These are phyloP conservation scores for Saccharomyces hybrid DNA, from an alignment of 1,139 yeast species.

Conservation along the genomic window DNA sequence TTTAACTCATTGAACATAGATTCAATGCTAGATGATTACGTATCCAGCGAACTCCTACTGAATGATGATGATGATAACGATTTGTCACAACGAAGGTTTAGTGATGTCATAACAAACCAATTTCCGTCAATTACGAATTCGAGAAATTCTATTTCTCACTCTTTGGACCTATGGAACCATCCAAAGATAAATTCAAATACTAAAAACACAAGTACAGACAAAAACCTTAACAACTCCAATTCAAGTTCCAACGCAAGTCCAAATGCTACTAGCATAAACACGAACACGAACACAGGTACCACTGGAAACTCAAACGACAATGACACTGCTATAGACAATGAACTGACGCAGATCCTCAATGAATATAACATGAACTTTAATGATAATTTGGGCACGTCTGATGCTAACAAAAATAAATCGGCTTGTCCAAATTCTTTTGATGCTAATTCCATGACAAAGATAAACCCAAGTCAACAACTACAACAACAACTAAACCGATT, in stretches of 20 bases:
- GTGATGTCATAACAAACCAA: constrained; percentile 18
- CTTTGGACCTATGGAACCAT: constrained; percentile 26
- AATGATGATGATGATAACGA: not conserved
- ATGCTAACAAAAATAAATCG: not conserved
- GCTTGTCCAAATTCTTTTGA: not conserved
- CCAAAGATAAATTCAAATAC: constrained; percentile 7
- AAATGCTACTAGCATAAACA: not conserved
- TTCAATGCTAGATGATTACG: constrained; percentile 16
- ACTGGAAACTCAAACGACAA: not conserved
- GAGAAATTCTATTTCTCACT: constrained; percentile 29
- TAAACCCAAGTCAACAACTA: not conserved
- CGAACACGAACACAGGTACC: not conserved
- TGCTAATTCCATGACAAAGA: not conserved
- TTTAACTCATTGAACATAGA: constrained; percentile 8
- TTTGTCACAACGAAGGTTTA: constrained; percentile 16
- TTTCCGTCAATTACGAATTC: constrained; percentile 11
- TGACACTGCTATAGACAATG: constrained; percentile 15
- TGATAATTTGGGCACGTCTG: constrained; percentile 1
- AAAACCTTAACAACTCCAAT: not conserved
- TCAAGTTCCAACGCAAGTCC: not conserved
- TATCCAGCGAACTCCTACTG: constrained; percentile 13
- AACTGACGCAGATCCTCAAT: constrained; percentile 21
- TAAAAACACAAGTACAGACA: not conserved
- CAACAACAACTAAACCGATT: not conserved
- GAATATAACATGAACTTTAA: constrained; percentile 26